These are phyloP conservation scores for Zea mays DNA, from an alignment of 176 grass and related monocot species.

Conservation along the genomic window Zm-B73-REFERENCE-NAM-5.0 NC_050101.1:174954001-174954500, in stretches of 20 bases:
- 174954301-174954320: constrained; percentile 84
- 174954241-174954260: constrained; percentile 75
- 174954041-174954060: neutral
- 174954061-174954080: constrained; percentile 2
- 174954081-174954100: constrained; percentile 7
- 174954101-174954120: constrained; percentile 1
- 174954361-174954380: constrained; percentile 14
- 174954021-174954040: constrained; percentile 24
- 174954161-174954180: neutral
- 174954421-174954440: constrained; percentile 98
- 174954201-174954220: constrained; percentile 23
- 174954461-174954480: constrained; percentile 74
- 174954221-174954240: constrained; percentile 8
- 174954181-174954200: constrained; percentile 6
- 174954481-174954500: constrained; percentile 30
- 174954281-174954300: constrained; percentile 88
- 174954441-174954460: constrained; percentile 98
- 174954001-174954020: constrained; percentile 98
- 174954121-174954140: constrained; percentile 12
- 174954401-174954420: constrained; percentile 67
- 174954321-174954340: constrained; percentile 26
- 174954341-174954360: neutral
- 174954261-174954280: constrained; percentile 89
- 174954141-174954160: neutral
- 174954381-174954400: constrained; percentile 27